These are phyloP conservation scores for Holtermanniella nyarrowii DNA, from an alignment of 768 basidiomycete species.

Conservation along the genomic window DNA sequence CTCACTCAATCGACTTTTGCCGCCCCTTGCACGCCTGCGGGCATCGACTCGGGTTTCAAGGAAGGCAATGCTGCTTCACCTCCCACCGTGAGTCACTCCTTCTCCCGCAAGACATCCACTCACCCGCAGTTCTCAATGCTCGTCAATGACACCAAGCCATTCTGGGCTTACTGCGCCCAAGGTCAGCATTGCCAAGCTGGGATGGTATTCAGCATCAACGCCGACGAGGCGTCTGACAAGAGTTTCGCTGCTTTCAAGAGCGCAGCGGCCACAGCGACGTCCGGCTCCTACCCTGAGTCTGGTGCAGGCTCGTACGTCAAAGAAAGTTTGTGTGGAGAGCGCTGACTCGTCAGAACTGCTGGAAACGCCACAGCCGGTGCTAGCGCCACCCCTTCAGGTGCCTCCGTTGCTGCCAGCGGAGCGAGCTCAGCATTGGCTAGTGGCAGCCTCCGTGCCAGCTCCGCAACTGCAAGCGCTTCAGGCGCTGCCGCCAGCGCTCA, in stretches of 20 bases:
- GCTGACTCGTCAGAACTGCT: not conserved
- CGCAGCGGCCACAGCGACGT: conserved; percentile 1
- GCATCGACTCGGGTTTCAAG: conserved; percentile 12
- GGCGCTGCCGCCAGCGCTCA: not conserved
- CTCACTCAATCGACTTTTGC: conserved; percentile 17
- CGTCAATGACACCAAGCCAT: conserved; percentile 11
- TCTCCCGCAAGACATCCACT: not conserved
- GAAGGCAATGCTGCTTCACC: not conserved
- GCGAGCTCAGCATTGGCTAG: no score
- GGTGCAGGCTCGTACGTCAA: no score
- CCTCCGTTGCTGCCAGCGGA: not conserved
- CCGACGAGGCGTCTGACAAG: conserved; percentile 5
- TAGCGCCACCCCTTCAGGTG: not conserved
- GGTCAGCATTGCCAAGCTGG: conserved; percentile 7
- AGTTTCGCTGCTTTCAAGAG: conserved; percentile 11
- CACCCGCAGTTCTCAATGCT: conserved; percentile 8
- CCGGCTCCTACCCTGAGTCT: not conserved
- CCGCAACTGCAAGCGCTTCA: not conserved
- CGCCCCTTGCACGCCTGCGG: conserved; percentile 7
- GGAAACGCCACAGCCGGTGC: not conserved
- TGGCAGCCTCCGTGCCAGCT: no score
- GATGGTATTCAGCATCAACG: conserved; percentile 7
- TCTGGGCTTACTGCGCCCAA: conserved; percentile 11
- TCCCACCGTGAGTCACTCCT: not conserved
- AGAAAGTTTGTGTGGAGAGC: no score